These are phyloP conservation scores for Eutrema salsugineum DNA, from an alignment of 441 rosid species.

Conservation along the genomic window DNA sequence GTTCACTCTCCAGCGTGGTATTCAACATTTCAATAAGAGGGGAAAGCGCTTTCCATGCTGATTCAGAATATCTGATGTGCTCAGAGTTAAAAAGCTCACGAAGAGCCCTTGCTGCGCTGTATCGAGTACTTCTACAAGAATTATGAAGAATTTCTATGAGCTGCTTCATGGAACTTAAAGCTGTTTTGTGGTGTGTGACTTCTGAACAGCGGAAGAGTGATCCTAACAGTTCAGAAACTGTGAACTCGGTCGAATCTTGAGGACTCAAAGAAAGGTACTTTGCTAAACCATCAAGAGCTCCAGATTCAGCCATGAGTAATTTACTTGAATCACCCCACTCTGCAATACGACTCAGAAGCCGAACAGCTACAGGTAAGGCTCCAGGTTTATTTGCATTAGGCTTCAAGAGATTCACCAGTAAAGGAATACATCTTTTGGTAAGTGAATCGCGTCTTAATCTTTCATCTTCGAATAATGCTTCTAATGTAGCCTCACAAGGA, in stretches of 20 bases:
- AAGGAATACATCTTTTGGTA: conserved; percentile 62
- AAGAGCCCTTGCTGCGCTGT: conserved; percentile 77
- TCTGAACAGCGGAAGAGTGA: conserved; percentile 61
- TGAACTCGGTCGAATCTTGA: conserved; percentile 72
- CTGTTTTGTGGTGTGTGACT: conserved; percentile 59
- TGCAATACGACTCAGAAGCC: conserved; percentile 61
- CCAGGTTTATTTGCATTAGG: conserved; percentile 72
- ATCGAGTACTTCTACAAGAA: conserved; percentile 68
- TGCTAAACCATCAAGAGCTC: conserved; percentile 77
- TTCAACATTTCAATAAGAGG: conserved; percentile 82
- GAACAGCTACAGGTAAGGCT: conserved; percentile 68
- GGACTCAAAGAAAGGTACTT: conserved; percentile 80
- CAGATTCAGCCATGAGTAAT: conserved; percentile 76
- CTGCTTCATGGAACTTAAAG: conserved; percentile 66
- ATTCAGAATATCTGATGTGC: conserved; percentile 67
- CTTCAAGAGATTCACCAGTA: conserved; percentile 76
- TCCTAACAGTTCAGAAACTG: conserved; percentile 61
- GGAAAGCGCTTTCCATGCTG: conserved; percentile 69
- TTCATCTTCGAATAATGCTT: conserved; percentile 65
- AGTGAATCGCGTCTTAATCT: conserved; percentile 58
- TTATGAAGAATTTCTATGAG: conserved; percentile 70
- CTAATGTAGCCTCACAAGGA: conserved; percentile 69
- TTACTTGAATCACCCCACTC: conserved; percentile 70
- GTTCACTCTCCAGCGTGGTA: conserved; percentile 67
- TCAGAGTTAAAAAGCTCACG: conserved; percentile 67